These are phyloP conservation scores for Podospora pseudopauciseta DNA, from an alignment of 495 filamentous ascomycete species.

Conservation along the genomic window DNA sequence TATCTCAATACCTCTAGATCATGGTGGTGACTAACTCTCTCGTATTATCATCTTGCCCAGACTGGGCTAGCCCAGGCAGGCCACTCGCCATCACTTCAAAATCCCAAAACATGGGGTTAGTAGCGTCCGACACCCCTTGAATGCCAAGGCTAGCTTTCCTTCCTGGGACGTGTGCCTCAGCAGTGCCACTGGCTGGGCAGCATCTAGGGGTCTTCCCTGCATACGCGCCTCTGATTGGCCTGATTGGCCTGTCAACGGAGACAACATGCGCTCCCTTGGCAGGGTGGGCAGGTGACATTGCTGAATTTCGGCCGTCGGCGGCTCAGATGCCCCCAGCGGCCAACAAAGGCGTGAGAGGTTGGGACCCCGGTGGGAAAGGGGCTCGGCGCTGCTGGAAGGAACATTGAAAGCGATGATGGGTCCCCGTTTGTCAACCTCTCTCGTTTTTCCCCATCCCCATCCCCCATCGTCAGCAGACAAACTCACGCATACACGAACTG, in stretches of 20 bases:
- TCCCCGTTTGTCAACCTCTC: conserved; percentile 7
- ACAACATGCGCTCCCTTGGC: not conserved
- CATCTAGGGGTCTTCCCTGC: conserved; percentile 5
- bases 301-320: conserved; percentile 12
- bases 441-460: not conserved
- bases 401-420: conserved; percentile 17
- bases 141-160: not conserved
- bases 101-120: conserved; percentile 3
- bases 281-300: conserved; percentile 17
- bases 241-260: conserved; percentile 6
- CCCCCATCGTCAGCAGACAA: conserved; percentile 11
- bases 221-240: not conserved
- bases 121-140: not conserved
- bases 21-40: not conserved
- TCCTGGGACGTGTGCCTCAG: not conserved
- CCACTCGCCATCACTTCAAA: not conserved
- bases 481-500: conserved; percentile 1
- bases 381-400: conserved; percentile 7
- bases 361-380: not conserved
- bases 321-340: conserved; percentile 3
- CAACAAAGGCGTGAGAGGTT: conserved; percentile 13
- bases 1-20: too few species aligned
- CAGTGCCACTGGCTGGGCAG: not conserved
- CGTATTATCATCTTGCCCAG: not conserved
- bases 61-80: not conserved